These are phyloP conservation scores for Entrophospora sp. DNA, from an alignment of 192 early-diverging fungal species.

Conservation along the genomic window DNA sequence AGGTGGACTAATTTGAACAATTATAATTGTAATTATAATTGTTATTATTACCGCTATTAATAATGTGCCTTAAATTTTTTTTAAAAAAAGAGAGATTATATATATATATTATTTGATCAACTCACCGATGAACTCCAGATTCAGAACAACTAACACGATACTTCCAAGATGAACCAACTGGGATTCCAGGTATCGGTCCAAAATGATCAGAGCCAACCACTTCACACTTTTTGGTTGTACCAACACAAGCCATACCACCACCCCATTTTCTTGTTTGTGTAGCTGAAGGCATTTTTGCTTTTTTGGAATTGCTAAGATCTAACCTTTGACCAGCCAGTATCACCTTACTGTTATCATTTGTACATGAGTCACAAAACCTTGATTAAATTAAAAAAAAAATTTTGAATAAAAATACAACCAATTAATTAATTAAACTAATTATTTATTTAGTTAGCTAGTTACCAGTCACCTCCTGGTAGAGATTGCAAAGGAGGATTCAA, in stretches of 20 bases:
- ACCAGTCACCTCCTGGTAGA: conserved; percentile 43
- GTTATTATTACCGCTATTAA: too few species aligned
- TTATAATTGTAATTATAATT: too few species aligned
- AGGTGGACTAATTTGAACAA: too few species aligned
- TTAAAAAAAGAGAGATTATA: too few species aligned
- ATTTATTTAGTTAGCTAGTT: too few species aligned
- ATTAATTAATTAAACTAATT: too few species aligned
- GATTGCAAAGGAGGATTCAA: conserved; percentile 29
- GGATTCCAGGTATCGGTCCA: conserved; percentile 49
- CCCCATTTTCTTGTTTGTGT: conserved; percentile 44
- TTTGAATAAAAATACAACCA: too few species aligned
- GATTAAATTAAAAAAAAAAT: too few species aligned
- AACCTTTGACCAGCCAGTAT: conserved; percentile 30
- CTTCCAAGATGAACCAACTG: conserved; percentile 45
- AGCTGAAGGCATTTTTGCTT: conserved; percentile 42
- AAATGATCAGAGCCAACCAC: background rate
- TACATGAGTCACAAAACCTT: conserved; percentile 34
- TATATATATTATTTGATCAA: too few species aligned
- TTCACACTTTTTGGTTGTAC: conserved; percentile 22
- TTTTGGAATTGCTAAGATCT: conserved; percentile 24
- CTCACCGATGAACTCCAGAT: conserved; percentile 47
- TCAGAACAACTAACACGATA: conserved; percentile 38
- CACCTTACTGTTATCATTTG: conserved; percentile 32
- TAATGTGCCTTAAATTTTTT: too few species aligned
- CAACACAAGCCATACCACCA: conserved; percentile 44